Conservation (phyloP, 192 early-diverging fungal genomes). For the Globomyces pollinis-pini region DNA sequence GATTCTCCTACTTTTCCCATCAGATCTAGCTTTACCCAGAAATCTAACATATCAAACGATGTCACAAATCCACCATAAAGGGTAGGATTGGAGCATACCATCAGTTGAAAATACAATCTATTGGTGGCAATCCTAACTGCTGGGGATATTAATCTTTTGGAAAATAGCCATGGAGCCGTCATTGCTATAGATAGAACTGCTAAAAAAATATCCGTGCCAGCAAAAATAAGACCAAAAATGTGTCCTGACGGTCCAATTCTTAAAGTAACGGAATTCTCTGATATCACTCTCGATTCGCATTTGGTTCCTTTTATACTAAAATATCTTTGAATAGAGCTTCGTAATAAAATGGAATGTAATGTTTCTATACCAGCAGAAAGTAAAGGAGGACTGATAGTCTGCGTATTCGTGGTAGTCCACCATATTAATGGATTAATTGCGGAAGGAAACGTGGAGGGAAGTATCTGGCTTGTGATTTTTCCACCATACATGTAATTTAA, state of each 20-base stretch:
- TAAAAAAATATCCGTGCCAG: not conserved
- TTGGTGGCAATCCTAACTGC: not conserved
- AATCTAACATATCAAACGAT: not conserved
- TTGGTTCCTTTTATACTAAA: not conserved
- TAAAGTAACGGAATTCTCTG: not conserved
- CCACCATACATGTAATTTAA: not conserved
- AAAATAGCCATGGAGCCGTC: not conserved
- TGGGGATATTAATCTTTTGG: not conserved
- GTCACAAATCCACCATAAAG: not conserved
- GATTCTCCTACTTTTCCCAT: not conserved
- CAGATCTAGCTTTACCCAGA: conserved; percentile 8
- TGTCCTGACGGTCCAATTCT: not conserved
- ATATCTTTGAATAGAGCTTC: not conserved
- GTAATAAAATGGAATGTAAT: not conserved
- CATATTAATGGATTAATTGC: conserved; percentile 7
- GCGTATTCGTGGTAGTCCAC: conserved; percentile 8
- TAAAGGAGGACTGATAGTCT: not conserved
- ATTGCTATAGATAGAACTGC: not conserved
- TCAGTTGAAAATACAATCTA: not conserved
- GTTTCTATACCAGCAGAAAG: conserved; percentile 9
- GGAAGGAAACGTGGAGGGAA: not conserved
- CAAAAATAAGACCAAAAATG: not conserved
- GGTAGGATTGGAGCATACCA: not conserved
- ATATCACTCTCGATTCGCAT: not conserved
- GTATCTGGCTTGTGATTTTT: not conserved